Evolutionary conservation across 805 yeast genomes (phyloP).

Genomic region (Kregervanrija delftensis): DNA sequence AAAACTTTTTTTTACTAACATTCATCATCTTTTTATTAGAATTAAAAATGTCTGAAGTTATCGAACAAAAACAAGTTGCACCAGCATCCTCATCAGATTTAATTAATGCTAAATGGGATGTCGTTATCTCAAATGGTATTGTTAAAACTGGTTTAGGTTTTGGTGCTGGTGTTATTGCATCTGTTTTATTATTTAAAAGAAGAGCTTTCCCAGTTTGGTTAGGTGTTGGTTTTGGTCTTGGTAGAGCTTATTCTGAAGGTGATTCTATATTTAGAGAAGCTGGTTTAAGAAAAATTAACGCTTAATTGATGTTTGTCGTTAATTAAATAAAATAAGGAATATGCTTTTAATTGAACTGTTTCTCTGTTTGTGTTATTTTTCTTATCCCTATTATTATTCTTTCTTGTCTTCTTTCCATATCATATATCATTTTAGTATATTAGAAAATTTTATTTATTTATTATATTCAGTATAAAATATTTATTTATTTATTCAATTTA

Average conservation of each 20-base stretch:
- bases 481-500: too few species aligned
- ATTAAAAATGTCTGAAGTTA: constrained; percentile 16
- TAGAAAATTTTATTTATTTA: background rate
- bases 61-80: constrained; percentile 9
- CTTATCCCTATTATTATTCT: background rate
- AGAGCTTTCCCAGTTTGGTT: constrained; percentile 97
- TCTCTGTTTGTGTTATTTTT: background rate
- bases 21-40: too few species aligned
- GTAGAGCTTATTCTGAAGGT: constrained; percentile 97
- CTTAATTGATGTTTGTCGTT: constrained; percentile 28
- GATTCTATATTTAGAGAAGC: constrained; percentile 90
- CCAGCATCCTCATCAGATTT: constrained; percentile 22
- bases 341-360: background rate
- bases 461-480: too few species aligned
- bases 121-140: constrained; percentile 86
- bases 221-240: constrained; percentile 95
- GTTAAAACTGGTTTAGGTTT: constrained; percentile 95
- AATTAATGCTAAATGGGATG: constrained; percentile 66
- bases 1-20: too few species aligned
- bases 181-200: constrained; percentile 85
- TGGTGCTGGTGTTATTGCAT: constrained; percentile 92
- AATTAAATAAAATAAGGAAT: background rate
- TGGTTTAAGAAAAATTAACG: constrained; percentile 70
- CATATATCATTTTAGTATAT: background rate
- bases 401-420: background rate